phyloP scores from a whole-genome alignment of 2,329 filamentous ascomycete species.

The Pseudopyricularia cyperi region DNA sequence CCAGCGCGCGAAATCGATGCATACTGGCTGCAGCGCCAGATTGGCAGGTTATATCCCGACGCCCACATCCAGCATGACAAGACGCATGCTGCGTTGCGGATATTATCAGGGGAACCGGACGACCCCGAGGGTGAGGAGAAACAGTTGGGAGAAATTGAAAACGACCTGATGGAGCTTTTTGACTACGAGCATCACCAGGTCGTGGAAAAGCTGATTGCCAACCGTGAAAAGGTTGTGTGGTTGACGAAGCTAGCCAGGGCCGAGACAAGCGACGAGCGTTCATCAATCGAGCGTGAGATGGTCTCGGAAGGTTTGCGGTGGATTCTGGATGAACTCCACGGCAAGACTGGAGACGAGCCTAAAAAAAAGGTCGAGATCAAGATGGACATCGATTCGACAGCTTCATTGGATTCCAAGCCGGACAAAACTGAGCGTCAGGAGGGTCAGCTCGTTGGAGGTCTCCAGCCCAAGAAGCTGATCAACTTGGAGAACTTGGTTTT shows the following conservation, averaged over 20 bases:
- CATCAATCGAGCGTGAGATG: constrained; percentile 80
- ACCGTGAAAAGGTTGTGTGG: constrained; percentile 92
- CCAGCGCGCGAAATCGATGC: constrained; percentile 86
- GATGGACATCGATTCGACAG: constrained; percentile 78
- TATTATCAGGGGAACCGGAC: constrained; percentile 64
- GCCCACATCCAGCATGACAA: constrained; percentile 91
- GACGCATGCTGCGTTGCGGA: constrained; percentile 69
- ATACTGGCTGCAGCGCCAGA: constrained; percentile 91
- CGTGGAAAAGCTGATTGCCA: constrained; percentile 80
- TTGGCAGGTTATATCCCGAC: constrained; percentile 78
- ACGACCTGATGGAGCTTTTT: constrained; percentile 96
- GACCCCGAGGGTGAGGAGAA: constrained; percentile 67
- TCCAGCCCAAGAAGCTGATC: constrained; percentile 77
- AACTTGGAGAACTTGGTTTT: constrained; percentile 95
- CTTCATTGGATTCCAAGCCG: constrained; percentile 37
- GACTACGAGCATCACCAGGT: constrained; percentile 94
- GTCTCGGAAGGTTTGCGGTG: constrained; percentile 71
- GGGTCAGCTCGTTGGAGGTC: constrained; percentile 61
- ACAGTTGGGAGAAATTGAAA: constrained; percentile 84
- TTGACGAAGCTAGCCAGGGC: constrained; percentile 76
- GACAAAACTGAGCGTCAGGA: constrained; percentile 56
- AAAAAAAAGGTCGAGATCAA: constrained; percentile 75
- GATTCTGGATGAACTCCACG: constrained; percentile 79
- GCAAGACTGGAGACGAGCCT: constrained; percentile 49
- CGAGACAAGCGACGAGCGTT: constrained; percentile 64